Percentiles rank a stretch among this genome's conserved stretches.
These are phyloP conservation scores for Cryptosporidium ubiquitum DNA, from an alignment of 169 alveolate species.

Conservation along the genomic window DNA sequence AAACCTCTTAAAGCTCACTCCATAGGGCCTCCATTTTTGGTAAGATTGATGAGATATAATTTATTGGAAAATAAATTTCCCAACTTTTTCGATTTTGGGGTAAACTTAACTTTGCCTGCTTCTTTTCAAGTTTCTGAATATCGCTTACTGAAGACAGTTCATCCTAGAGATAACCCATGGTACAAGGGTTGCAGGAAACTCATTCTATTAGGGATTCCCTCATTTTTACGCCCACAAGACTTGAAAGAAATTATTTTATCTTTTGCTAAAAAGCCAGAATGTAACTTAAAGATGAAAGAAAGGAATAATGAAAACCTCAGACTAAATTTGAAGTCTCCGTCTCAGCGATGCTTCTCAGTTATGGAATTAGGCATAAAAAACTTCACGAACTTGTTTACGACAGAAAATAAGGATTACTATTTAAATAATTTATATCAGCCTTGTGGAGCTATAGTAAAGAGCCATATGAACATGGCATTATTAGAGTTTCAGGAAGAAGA, in stretches of 20 bases:
- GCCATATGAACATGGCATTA: constrained; percentile 33
- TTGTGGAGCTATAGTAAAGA: constrained; percentile 8
- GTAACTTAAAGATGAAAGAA: not conserved
- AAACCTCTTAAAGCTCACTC: not conserved
- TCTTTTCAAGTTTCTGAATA: constrained; percentile 30
- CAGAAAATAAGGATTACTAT: constrained; percentile 22
- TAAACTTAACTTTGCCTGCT: constrained; percentile 34
- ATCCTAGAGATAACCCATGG: constrained; percentile 70
- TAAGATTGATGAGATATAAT: constrained; percentile 47
- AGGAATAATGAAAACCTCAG: not conserved
- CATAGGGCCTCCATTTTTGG: constrained; percentile 44
- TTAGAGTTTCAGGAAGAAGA: constrained; percentile 44
- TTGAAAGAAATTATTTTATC: constrained; percentile 13
- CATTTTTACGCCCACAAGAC: constrained; percentile 25
- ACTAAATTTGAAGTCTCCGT: not conserved
- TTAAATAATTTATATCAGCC: constrained; percentile 44
- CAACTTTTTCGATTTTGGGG: constrained; percentile 44
- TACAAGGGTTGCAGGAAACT: constrained; percentile 50
- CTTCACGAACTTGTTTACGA: constrained; percentile 30
- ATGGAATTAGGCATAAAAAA: constrained; percentile 41
- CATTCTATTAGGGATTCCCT: constrained; percentile 36
- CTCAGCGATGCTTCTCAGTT: not conserved
- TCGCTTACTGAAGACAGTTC: not conserved
- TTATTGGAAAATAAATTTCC: constrained; percentile 28
- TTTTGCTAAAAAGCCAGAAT: not conserved